Base-by-base conservation (phyloP, 208 protist species). In the Trypanosoma theileri region DNA sequence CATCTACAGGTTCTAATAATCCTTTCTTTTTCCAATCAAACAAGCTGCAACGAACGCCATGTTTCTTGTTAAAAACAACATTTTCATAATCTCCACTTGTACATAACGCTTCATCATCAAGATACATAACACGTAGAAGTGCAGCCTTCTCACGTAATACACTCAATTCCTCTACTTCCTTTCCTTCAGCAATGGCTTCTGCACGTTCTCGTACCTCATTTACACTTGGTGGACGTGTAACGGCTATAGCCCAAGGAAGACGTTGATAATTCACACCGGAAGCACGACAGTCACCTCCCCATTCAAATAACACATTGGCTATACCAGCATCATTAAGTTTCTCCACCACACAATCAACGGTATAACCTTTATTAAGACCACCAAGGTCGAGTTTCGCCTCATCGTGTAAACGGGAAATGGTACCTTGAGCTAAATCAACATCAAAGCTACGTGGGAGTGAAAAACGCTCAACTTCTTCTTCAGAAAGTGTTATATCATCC, bases 51-150 rank as follows among this genome's bases (percentile, higher is more conserved):
- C 65, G 19, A 14, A 73, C 28, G 1, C 44, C 48, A 51, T 56
- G 40, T 0, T 61, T 28, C 0, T 48, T 26, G 0, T 55, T 16
- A 31, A 64, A 71, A 2, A 75, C 35, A 26, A 80, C 50, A 59
- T 82, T 79, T 68, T 86, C 81, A 62, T 82, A 82, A 44, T 86
- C 81, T 13, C 81, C 81, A 63, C 77, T 82, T 28, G 81, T 86
- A 50, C 71, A 77, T 6, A 86, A 22, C 1, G 77, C 72, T 55
- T 86, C 81, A 59, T 74, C 62, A 48, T 73, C 45, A 14, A 86
- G 70, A n/a, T 71, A 63, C 48, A 82, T 40, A 10, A 82, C 77
- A 21, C 69, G 72, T 21, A 86, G 46, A 3, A 78, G 59, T n/a
- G 62, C 41, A 14, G 62, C 10, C 10, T 14, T 24, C 40, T 78